phyloP scores from a whole-genome alignment of 805 yeast species.

The Wilhelminamyces savonicus region DNA sequence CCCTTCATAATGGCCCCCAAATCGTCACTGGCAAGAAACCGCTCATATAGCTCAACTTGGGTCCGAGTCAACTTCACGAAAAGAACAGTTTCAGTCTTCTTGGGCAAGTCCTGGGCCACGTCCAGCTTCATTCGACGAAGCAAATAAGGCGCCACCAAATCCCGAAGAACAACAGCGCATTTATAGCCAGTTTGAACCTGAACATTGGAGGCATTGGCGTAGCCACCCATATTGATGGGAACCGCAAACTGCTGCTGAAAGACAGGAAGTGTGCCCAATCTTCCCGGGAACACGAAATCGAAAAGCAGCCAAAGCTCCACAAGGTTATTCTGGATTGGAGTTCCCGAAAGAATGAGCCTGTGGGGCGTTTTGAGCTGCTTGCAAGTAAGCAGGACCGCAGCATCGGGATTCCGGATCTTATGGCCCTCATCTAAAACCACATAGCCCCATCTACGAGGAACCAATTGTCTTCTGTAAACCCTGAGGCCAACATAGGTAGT shows the following conservation, averaged over 20 bases:
- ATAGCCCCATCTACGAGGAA: conserved; percentile 81
- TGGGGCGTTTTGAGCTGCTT: conserved; percentile 82
- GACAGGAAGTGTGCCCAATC: conserved; percentile 90
- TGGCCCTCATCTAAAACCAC: conserved; percentile 95
- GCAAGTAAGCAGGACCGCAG: conserved; percentile 78
- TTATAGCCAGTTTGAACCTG: conserved; percentile 96
- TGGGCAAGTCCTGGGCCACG: conserved; percentile 91
- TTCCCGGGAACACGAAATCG: conserved; percentile 92
- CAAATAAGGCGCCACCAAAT: conserved; percentile 83
- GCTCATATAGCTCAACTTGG: conserved; percentile 70
- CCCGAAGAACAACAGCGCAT: conserved; percentile 88
- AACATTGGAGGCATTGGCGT: conserved; percentile 92
- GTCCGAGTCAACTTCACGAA: conserved; percentile 78
- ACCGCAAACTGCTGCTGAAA: conserved; percentile 87
- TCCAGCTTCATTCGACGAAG: conserved; percentile 84
- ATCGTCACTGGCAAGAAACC: conserved; percentile 73
- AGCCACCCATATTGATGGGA: conserved; percentile 96
- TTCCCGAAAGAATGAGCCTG: conserved; percentile 85
- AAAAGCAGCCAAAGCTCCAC: conserved; percentile 91
- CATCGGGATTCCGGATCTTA: conserved; percentile 90
- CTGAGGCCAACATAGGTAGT: conserved; percentile 89
- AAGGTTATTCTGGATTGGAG: conserved; percentile 93
- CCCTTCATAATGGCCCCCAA: conserved; percentile 66
- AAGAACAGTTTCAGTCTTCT: conserved; percentile 88
- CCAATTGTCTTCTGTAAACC: conserved; percentile 54